Conservation (phyloP, 2,329 filamentous ascomycete genomes). For the Fusarium albosuccineum region DNA sequence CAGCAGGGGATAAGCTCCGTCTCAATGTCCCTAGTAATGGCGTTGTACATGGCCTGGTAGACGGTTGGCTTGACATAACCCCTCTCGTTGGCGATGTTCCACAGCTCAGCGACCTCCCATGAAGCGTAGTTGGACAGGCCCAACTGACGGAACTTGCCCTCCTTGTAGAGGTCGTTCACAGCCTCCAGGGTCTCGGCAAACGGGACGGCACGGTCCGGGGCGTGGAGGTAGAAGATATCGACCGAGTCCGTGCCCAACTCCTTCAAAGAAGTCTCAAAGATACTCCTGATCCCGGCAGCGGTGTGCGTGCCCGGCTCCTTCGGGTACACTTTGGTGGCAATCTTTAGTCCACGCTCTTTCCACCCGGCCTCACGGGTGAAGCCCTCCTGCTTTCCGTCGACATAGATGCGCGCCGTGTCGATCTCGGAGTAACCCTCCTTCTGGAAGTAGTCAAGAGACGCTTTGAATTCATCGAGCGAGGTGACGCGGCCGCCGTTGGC, state of each 20-base stretch:
- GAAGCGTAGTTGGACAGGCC: slow-evolving; percentile 80
- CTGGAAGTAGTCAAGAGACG: background rate
- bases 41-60: slow-evolving; percentile 79
- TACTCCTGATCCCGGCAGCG: background rate
- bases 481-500: slow-evolving; percentile 4
- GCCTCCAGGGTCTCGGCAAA: slow-evolving; percentile 78
- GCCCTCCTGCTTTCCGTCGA: slow-evolving; percentile 74
- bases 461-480: slow-evolving; percentile 59
- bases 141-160: slow-evolving; percentile 77
- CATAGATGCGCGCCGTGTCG: slow-evolving; percentile 78
- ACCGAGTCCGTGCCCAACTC: background rate
- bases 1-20: slow-evolving; percentile 75
- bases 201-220: slow-evolving; percentile 68
- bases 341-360: slow-evolving; percentile 74
- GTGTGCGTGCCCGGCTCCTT: slow-evolving; percentile 11
- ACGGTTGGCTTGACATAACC: slow-evolving; percentile 78
- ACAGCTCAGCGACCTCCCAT: slow-evolving; percentile 82
- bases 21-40: slow-evolving; percentile 67
- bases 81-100: slow-evolving; percentile 74
- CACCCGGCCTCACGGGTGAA: slow-evolving; percentile 74
- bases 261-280: background rate
- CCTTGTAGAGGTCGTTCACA: slow-evolving; percentile 76
- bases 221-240: slow-evolving; percentile 56
- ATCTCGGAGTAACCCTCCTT: slow-evolving; percentile 68
- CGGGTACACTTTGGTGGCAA: slow-evolving; percentile 72